phyloP scores from a whole-genome alignment of 257 asterid species.

The Voacanga thouarsii region DNA sequence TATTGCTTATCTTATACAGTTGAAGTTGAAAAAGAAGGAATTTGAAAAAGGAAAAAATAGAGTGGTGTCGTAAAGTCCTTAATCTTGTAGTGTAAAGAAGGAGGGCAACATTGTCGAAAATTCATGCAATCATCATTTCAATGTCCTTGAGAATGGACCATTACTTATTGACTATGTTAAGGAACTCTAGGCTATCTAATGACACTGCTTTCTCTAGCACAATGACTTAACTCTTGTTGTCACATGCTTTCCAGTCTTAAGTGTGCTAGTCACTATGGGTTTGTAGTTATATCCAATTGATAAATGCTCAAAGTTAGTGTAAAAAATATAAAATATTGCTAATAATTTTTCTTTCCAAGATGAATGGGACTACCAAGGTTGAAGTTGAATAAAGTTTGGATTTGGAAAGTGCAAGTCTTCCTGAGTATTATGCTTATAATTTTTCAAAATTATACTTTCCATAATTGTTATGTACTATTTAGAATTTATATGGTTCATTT shows the following conservation, averaged over 20 bases:
- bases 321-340: too few relatives aligned
- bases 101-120: neutral
- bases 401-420: too few relatives aligned
- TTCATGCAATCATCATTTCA: neutral
- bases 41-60: neutral
- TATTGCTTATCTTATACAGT: neutral
- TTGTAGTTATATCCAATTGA: too few relatives aligned
- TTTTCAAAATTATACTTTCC: too few relatives aligned
- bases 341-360: too few relatives aligned
- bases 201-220: neutral
- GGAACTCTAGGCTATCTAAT: neutral
- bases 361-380: too few relatives aligned
- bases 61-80: neutral
- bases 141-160: neutral
- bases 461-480: too few relatives aligned
- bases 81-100: neutral
- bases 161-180: neutral
- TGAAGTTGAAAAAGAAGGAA: neutral
- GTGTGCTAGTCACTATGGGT: too few relatives aligned
- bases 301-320: too few relatives aligned
- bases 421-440: too few relatives aligned
- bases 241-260: neutral
- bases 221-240: neutral
- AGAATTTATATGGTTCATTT: too few relatives aligned
- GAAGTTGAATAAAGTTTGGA: too few relatives aligned